Evolutionary conservation across 2,329 filamentous ascomycete species (phyloP).

Genomic region (Fusarium vanettenii): DNA sequence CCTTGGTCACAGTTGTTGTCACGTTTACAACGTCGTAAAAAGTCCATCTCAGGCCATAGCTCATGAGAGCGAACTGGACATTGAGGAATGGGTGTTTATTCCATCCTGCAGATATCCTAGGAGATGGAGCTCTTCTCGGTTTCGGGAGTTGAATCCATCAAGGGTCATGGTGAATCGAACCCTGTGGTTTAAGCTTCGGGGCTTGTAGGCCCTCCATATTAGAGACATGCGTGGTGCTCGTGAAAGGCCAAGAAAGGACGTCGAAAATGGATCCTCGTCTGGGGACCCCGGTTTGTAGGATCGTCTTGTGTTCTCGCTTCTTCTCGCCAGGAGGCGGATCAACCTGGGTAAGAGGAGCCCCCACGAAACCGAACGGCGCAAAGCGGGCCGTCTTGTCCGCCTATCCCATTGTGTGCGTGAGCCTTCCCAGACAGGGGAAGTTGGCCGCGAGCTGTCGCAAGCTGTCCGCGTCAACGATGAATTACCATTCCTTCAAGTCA

Average conservation of each 20-base stretch:
- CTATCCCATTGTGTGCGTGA: background rate
- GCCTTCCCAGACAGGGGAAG: background rate
- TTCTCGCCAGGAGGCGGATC: background rate
- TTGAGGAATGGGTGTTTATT: background rate
- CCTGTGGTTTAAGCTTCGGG: background rate
- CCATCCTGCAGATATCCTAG: background rate
- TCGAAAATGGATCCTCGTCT: conserved; percentile 28
- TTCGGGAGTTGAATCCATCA: background rate
- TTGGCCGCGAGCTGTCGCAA: background rate
- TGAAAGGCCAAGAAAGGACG: conserved; percentile 21
- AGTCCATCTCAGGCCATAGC: background rate
- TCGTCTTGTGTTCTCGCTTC: conserved; percentile 1
- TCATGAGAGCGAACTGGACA: background rate
- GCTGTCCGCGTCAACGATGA: background rate
- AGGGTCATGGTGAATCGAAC: background rate
- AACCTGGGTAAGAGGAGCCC: conserved; percentile 1
- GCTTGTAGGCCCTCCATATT: background rate
- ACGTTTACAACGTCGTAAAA: background rate
- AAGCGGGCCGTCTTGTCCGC: conserved; percentile 6
- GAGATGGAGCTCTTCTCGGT: background rate
- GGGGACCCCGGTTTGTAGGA: conserved; percentile 18
- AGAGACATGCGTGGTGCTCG: background rate
- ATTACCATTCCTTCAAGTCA: background rate
- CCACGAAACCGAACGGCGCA: background rate
- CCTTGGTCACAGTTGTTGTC: background rate